These are phyloP conservation scores for Aspergillus neotritici DNA, from an alignment of 2,329 filamentous ascomycete genomes.

Conservation along the genomic window DNA sequence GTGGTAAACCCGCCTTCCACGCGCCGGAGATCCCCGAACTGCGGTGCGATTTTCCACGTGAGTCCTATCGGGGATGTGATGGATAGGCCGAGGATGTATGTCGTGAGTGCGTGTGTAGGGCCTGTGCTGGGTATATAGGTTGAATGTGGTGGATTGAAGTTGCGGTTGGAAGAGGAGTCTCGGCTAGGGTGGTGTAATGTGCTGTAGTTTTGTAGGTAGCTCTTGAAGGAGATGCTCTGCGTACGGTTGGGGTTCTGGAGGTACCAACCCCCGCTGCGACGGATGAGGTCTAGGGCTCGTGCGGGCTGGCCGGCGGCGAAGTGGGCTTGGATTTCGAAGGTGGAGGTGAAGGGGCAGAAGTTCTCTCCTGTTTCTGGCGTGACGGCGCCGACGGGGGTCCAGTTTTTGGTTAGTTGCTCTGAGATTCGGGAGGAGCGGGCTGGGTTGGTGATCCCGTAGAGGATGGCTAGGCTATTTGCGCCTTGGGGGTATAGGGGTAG, in stretches of 20 bases:
- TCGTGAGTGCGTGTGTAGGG: conserved; percentile 40
- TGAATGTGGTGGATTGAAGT: too few species aligned
- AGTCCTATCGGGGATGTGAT: conserved; percentile 37
- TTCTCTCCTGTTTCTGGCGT: conserved; percentile 54
- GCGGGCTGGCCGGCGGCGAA: conserved; percentile 43
- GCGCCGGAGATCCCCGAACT: conserved; percentile 39
- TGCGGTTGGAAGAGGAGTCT: conserved; percentile 50
- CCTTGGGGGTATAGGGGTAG: conserved; percentile 56
- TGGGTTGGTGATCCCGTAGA: conserved; percentile 43
- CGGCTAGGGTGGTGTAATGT: conserved; percentile 52
- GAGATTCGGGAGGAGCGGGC: conserved; percentile 40
- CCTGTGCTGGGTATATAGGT: conserved; percentile 42
- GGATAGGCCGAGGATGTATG: conserved; percentile 42
- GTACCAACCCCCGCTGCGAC: conserved; percentile 57
- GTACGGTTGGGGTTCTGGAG: conserved; percentile 54
- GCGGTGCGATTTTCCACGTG: conserved; percentile 42
- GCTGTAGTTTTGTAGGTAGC: conserved; percentile 52
- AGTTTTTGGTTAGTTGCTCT: conserved; percentile 45
- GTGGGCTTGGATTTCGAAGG: conserved; percentile 56
- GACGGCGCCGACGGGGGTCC: conserved; percentile 52
- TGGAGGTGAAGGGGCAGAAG: conserved; percentile 54
- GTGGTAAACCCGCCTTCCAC: conserved; percentile 46
- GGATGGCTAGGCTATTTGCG: conserved; percentile 52
- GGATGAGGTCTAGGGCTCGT: conserved; percentile 53
- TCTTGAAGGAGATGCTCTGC: conserved; percentile 54